Evolutionary conservation across 2,329 filamentous ascomycete genomes (phyloP), one percentile per base, ranked within the genome.

Genomic region (Venturia oleaginea): DNA sequence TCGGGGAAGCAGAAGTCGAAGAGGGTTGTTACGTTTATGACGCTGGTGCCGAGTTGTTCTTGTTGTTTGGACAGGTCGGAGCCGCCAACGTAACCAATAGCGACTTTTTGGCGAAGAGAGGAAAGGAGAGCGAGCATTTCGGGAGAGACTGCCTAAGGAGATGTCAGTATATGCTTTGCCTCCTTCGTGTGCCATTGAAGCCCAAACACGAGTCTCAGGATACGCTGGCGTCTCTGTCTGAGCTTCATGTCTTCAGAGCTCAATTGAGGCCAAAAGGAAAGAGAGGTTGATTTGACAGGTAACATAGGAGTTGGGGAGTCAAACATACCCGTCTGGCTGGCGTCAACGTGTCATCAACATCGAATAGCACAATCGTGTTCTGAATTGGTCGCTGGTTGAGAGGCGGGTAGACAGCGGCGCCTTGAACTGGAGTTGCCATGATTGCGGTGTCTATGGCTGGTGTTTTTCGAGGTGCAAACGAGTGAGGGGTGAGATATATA

Each of bases 1-100:
- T 99, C 94, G 66, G 92, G 82, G 80, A 99, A 99, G 84, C 89
- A 94, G 80, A 91, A 99, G 82, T 99, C 94, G 81, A 99, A 99
- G 72, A 97, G 86, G 67, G 85, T 81, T 62, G 87, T 92, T 67
- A 97, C 93, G 70, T 81, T 76, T 70, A 88, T 83, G 65, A 83
- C 79, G 32, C 84, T 75, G 4, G 85, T 83, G 75, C 92, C 92
- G 67, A 97, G 85, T 80, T 97, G 93, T 78, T 97, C 94, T 78
- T 97, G 91, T 79, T 97, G 94, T 82, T 99, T 97, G 75, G 77
- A 80, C 67, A 96, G 85, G 82, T 97, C 89, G 71, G 90, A 94
- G 75, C 94, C 94, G 72, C 94, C 94, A 67, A 97, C 92, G 79
- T 86, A 96, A 70, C 92, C 92, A 72, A 96, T 91, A 71, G 91